Evolutionary conservation across 2,329 filamentous ascomycete species (phyloP).

Genomic region (Sporothrix pseudoabietina): DNA sequence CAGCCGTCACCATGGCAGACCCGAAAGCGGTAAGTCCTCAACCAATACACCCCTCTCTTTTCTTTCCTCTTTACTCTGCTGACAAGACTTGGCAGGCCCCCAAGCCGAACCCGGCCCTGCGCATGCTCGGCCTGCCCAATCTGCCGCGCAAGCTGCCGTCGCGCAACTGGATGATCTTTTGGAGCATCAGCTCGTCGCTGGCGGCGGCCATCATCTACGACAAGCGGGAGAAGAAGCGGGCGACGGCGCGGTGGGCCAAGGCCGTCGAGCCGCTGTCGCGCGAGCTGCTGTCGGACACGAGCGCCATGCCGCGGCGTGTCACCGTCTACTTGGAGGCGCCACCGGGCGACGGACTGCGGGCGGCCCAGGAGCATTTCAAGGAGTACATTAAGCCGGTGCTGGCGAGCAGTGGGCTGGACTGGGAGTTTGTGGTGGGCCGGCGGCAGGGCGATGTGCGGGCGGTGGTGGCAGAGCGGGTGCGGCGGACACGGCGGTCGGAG

Average conservation of each 20-base stretch:
- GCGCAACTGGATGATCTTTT: constrained; percentile 97
- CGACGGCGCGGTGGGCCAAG: constrained; percentile 82
- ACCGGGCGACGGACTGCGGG: constrained; percentile 79
- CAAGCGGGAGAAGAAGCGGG: constrained; percentile 81
- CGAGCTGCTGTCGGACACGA: constrained; percentile 68
- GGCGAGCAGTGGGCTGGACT: constrained; percentile 86
- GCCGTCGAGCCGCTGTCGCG: constrained; percentile 81
- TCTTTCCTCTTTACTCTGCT: background rate
- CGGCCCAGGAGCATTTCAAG: constrained; percentile 91
- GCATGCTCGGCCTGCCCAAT: constrained; percentile 81
- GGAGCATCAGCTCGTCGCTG: constrained; percentile 75
- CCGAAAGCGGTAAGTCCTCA: background rate
- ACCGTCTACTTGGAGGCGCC: constrained; percentile 85
- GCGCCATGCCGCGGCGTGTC: constrained; percentile 76
- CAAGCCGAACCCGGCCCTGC: constrained; percentile 66
- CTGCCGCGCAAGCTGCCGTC: constrained; percentile 84
- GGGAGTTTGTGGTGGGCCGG: constrained; percentile 91
- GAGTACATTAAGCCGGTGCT: constrained; percentile 94
- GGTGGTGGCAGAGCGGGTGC: constrained; percentile 81
- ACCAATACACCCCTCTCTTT: too few species aligned
- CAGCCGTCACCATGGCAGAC: constrained; percentile 15
- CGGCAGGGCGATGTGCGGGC: constrained; percentile 91
- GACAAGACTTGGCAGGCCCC: background rate
- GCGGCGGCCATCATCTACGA: constrained; percentile 86
- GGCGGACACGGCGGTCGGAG: constrained; percentile 66